A percentile compares a stretch with the other conserved stretches of the same genome.
Conservation (phyloP, 2,329 filamentous ascomycete species). For the Stagonosporopsis rhizophila region DNA sequence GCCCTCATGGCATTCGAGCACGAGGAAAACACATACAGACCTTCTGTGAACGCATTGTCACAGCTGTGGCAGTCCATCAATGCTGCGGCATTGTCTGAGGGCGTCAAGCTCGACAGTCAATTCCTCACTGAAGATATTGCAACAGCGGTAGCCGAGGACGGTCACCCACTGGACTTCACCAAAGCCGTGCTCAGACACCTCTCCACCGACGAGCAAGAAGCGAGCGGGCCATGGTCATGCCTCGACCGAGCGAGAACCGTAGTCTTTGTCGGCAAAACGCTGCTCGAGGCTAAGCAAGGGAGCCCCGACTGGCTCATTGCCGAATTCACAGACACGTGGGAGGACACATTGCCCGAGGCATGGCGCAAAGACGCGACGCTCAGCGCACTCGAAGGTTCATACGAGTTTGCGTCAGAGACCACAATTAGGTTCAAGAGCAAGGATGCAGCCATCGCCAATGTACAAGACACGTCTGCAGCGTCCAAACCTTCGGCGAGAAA, state of each 20-base stretch:
- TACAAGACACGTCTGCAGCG: slow-evolving; percentile 17
- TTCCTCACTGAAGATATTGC: slow-evolving; percentile 47
- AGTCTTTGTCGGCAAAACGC: slow-evolving; percentile 39
- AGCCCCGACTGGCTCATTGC: slow-evolving; percentile 37
- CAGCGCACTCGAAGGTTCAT: slow-evolving; percentile 40
- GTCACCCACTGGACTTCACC: slow-evolving; percentile 48
- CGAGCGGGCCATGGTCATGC: slow-evolving; percentile 42
- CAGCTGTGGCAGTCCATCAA: slow-evolving; percentile 58
- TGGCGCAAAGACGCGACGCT: slow-evolving; percentile 47
- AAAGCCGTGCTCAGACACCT: slow-evolving; percentile 49
- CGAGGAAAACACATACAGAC: slow-evolving; percentile 51
- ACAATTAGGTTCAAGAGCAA: slow-evolving; percentile 40
- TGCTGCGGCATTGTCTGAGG: slow-evolving; percentile 51
- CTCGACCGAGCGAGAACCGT: slow-evolving; percentile 44
- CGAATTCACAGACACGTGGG: slow-evolving; percentile 48
- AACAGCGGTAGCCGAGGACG: slow-evolving; percentile 44
- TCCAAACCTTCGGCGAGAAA: slow-evolving; percentile 44
- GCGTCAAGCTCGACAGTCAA: slow-evolving; percentile 49
- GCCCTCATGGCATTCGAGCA: slow-evolving; percentile 62
- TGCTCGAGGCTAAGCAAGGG: slow-evolving; percentile 40
- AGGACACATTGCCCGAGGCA: slow-evolving; percentile 47
- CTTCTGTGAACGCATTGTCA: slow-evolving; percentile 56
- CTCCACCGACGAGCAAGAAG: slow-evolving; percentile 35
- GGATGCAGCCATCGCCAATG: slow-evolving; percentile 6
- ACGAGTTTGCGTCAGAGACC: slow-evolving; percentile 41